phyloP scores from a whole-genome alignment of 176 grass and related monocot genomes.

The Pharus latifolius region DNA sequence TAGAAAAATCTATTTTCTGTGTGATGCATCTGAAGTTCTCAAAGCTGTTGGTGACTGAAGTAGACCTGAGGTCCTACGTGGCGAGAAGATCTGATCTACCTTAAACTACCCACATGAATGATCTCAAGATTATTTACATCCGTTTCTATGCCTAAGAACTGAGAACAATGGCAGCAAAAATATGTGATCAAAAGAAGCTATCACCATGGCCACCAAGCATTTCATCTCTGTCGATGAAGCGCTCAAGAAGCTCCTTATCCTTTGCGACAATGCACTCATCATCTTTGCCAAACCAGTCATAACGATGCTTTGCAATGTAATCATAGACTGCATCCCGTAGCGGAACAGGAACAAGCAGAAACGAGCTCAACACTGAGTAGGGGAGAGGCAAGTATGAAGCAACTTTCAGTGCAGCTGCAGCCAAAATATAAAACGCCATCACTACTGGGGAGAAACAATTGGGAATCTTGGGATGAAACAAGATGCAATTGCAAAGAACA shows the following conservation, averaged over 20 bases:
- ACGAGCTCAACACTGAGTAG: conserved; percentile 59
- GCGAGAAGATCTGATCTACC: not conserved
- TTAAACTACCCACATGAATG: not conserved
- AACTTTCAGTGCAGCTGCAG: conserved; percentile 67
- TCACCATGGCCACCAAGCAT: conserved; percentile 36
- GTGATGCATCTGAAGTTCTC: not conserved
- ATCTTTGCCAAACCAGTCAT: conserved; percentile 84
- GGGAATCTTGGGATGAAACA: no score
- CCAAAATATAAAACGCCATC: not conserved
- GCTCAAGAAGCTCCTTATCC: conserved; percentile 72
- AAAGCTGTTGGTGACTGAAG: not conserved
- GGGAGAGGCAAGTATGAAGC: conserved; percentile 86
- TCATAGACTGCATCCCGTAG: conserved; percentile 72
- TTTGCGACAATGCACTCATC: conserved; percentile 62
- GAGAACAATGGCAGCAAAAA: not conserved
- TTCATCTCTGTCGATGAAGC: conserved; percentile 87
- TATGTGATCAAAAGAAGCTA: conserved; percentile 34
- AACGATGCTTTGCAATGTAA: conserved; percentile 68
- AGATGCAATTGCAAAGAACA: not conserved
- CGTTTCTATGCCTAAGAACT: conserved; percentile 1
- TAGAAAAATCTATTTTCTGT: no score
- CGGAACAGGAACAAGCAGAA: conserved; percentile 49
- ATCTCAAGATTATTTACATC: conserved; percentile 10
- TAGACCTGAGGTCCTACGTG: not conserved
- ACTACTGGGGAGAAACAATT: not conserved